phyloP scores from a whole-genome alignment of 176 grass and related monocot species.

The Oryza officinalis region DNA sequence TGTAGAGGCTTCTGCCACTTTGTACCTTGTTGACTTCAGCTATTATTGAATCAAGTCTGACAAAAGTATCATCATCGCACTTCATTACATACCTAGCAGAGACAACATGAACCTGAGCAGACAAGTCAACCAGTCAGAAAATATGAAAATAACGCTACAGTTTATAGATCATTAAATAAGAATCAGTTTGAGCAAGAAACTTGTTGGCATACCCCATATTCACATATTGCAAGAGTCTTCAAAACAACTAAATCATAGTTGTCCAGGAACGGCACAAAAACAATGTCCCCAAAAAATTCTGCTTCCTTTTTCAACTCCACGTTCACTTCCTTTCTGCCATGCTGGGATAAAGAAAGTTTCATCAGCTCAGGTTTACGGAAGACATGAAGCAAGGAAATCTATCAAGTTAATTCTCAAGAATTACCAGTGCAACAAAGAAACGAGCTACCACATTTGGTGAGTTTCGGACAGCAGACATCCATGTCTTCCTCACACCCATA shows the following conservation, averaged over 20 bases:
- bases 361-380: constrained; percentile 2
- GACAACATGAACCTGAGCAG: constrained; percentile 60
- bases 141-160: neutral
- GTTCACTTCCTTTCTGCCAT: constrained; percentile 80
- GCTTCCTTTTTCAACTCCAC: constrained; percentile 70
- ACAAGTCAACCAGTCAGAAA: constrained; percentile 21
- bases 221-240: constrained; percentile 85
- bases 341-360: constrained; percentile 38
- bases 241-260: constrained; percentile 85
- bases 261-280: constrained; percentile 79
- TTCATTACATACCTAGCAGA: constrained; percentile 79
- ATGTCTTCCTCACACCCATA: constrained; percentile 85
- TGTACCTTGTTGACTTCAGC: constrained; percentile 66
- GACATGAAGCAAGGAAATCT: neutral
- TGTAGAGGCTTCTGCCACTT: constrained; percentile 65
- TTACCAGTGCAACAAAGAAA: constrained; percentile 90
- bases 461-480: constrained; percentile 63
- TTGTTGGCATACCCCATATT: constrained; percentile 64
- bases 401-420: neutral
- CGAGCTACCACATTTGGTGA: constrained; percentile 58
- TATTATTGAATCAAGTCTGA: constrained; percentile 66
- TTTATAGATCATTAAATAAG: constrained; percentile 1
- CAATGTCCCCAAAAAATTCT: constrained; percentile 84
- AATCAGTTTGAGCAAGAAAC: neutral
- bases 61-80: constrained; percentile 85